Evolutionary conservation across 208 protist species (phyloP), one percentile per base, ranked within the genome.

Genomic region (Acanthamoeba lenticulata): DNA sequence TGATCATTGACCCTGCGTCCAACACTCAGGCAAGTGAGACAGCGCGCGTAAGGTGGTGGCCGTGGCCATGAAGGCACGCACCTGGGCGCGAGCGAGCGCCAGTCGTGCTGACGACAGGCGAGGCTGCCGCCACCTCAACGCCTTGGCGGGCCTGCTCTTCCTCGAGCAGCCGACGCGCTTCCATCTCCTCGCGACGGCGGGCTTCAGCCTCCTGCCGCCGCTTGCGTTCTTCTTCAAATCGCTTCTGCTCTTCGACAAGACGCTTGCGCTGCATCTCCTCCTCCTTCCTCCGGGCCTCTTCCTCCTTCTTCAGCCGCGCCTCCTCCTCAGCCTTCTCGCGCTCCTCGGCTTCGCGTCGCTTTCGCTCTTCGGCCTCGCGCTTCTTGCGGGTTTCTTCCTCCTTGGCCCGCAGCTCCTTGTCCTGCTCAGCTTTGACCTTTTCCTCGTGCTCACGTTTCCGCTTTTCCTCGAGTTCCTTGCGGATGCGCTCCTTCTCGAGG

Each of bases 211-310:
- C 65, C 11, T 11, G 21, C 17, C 65, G 65, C 65, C n/a, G 29
- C 36, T 74, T 74, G 36, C 65, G 65, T 29, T 74, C 65, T n/a
- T 74, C 65, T n/a, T 74, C 65, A 29, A 74, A 42, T 5, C 65
- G 65, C 19, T 74, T 74, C 65, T 74, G 65, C 29, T 74, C 65
- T 19, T 74, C 65, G 32, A 29, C 65, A n/a, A 74, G 29, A n/a
- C 65, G 65, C 65, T 74, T 74, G n/a, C 38, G 29, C 65, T 74
- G 65, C 65, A 74, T 74, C 65, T 74, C 65, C 65, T 74, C 65
- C 11, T 74, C 65, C 65, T 74, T 74, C 65, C 36, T 74, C 21
- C 65, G 65, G 11, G n/a, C 38, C 65, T 74, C 65, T 5, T 74
- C 65, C 36, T 74, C 65, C 32, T 42, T 34, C 65, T 74, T 74